Evolutionary conservation across 2,329 filamentous ascomycete species (phyloP), one percentile per base, ranked within the genome.

Genomic region (Lojkania enalia): DNA sequence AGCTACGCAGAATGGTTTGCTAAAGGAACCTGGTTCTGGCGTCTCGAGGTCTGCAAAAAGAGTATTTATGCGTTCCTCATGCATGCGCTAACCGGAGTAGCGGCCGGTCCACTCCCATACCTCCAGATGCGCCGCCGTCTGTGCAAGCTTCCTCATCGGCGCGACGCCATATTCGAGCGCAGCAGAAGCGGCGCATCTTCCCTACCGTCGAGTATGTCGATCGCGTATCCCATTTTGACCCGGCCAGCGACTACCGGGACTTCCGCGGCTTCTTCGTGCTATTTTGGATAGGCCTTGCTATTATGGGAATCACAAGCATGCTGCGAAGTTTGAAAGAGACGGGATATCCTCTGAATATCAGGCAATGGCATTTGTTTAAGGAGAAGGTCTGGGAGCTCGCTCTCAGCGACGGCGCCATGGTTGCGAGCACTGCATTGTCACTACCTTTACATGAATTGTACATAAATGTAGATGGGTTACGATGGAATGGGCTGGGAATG

Each of bases 241-340:
- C 91, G 0, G 80, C 83, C 38, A 95, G 88, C 70, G 90, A 96
- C 62, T 91, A 97, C 69, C 85, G 85, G 62, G 90, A 99, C 71
- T 99, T 99, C 69, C 84, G 90, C 60, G 94, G 94, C 65, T 99
- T 99, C 80, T 99, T 96, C 74, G 89, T 94, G 42, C 81, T 99
- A 27, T 99, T 99, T 74, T 99, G 94, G 94, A 92, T 99, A 54
- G 90, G 90, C 7, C 78, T 99, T 48, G 89, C 88, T 57, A 95
- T 99, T 70, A 96, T 99, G 91, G 90, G 91, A 60, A 86, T 96
- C 51, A 97, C 92, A 2, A 88, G 88, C n/a, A 89, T 90, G 77
- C 73, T 96, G 62, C 84, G 92, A 61, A 97, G 96, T 69, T 83
- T 94, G 64, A 95, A 92, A 70, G 94, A 97, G 66, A 96, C 90